Base-by-base conservation (phyloP, 2,329 filamentous ascomycete species). In the Periconia sp. region DNA sequence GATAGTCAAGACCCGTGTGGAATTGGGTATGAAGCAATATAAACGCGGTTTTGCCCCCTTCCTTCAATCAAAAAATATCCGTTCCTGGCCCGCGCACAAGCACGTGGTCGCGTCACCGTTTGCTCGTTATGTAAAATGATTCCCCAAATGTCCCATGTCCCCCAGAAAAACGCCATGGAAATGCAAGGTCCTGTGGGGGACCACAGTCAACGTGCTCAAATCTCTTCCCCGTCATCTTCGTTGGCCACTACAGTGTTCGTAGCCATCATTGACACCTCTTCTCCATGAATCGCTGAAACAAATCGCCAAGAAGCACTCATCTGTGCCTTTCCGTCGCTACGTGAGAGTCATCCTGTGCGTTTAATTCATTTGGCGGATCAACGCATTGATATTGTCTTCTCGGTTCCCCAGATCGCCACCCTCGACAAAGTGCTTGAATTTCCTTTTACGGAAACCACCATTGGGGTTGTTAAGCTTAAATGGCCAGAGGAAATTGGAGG, bases 381-480 rank as follows among this genome's bases (percentile, higher is more conserved):
- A 86, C 73, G 81, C 84, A 81, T 97, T 97, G 87, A 97, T 97
- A 83, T 92, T 88, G 74, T 97, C 92, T 85, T 99, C 94, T 68
- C 94, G 90, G 87, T 99, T 97, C 78, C 94, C 94, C 71, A 95
- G 83, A 81, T 99, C 94, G 88, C 94, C 94, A 81, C 93, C 94
- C 85, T 97, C 90, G 62, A 97, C 90, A 83, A 91, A 97, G 85
- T 97, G 92, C 85, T 92, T 94, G 88, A 97, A 97, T 85, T 97
- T 99, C 82, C 94, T 86, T 72, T 89, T 81, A 71, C 89, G 89
- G 91, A 97, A 99, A 65, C 94, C 93, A 78, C 94, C 94, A 70
- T 82, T 97, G 76, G 94, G 94, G 87, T 96, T 97, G 86, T 87
- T 92, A 69, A 99, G 90, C 90, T 99, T 97, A 88, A 99, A 99